A percentile compares a stretch with the other conserved stretches of the same genome.
Conservation (phyloP, 768 basidiomycete species). For the Suillus alpinus region DNA sequence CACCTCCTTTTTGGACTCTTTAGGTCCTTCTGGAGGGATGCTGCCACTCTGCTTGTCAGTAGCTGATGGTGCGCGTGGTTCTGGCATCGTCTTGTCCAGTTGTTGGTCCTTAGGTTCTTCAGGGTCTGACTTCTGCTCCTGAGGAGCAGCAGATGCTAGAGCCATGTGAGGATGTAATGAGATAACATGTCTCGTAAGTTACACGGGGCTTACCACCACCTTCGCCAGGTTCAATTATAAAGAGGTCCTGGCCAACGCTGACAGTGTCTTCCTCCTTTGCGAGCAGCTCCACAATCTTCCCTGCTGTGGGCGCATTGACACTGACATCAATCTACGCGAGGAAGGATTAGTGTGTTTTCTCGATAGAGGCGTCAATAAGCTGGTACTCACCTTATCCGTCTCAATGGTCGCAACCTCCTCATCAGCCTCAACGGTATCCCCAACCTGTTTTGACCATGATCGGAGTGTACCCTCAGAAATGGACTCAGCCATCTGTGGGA, state of each 20-base stretch:
- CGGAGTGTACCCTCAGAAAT: constrained; percentile 97
- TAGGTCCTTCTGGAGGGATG: constrained; percentile 25
- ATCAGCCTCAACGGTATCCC: constrained; percentile 85
- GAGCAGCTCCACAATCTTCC: constrained; percentile 85
- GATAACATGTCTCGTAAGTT: not conserved
- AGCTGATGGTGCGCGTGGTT: constrained; percentile 42
- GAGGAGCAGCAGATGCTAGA: constrained; percentile 30
- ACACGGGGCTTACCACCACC: constrained; percentile 40
- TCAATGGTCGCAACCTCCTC: constrained; percentile 98
- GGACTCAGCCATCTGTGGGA: constrained; percentile 98
- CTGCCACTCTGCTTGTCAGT: constrained; percentile 21
- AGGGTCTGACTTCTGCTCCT: constrained; percentile 34
- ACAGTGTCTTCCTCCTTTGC: constrained; percentile 94
- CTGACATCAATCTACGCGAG: constrained; percentile 85
- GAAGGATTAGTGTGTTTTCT: constrained; percentile 5
- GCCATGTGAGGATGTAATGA: constrained; percentile 10
- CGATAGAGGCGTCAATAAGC: not conserved
- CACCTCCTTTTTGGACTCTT: constrained; percentile 35
- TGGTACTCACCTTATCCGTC: constrained; percentile 84
- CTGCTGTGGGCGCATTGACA: constrained; percentile 88
- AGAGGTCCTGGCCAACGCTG: constrained; percentile 90
- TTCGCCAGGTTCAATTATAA: constrained; percentile 85
- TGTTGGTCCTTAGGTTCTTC: constrained; percentile 48
- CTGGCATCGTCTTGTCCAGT: constrained; percentile 42
- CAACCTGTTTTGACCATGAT: constrained; percentile 90